Evolutionary conservation across 345 rosid genomes (phyloP).

Genomic region (Hypericum androsaemum): DNA sequence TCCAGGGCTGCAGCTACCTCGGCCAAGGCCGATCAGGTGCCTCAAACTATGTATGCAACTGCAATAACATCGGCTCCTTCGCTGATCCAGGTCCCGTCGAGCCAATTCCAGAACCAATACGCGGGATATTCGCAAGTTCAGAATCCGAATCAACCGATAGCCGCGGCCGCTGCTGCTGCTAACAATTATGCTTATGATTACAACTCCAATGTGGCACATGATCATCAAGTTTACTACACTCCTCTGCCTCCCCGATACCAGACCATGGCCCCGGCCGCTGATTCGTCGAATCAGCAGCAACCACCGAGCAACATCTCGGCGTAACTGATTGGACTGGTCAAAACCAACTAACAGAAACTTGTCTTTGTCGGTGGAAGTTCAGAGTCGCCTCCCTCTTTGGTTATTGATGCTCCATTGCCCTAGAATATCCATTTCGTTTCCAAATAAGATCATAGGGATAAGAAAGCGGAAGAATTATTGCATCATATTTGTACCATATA

Average conservation of each 20-base stretch:
- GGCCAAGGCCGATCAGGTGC: slow-evolving; percentile 21
- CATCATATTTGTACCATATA: too few species aligned
- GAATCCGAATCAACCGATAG: slow-evolving; percentile 23
- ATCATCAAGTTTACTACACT: slow-evolving; percentile 34
- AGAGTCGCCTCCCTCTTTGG: too few species aligned
- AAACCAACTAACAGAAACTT: too few species aligned
- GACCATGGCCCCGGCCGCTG: slow-evolving; percentile 52
- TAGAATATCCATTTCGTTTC: too few species aligned
- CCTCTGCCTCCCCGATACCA: slow-evolving; percentile 52
- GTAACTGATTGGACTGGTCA: too few species aligned
- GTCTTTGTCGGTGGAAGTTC: too few species aligned
- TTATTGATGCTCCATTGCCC: too few species aligned
- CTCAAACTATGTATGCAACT: slow-evolving; percentile 30
- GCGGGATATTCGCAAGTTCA: slow-evolving; percentile 43
- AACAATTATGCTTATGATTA: slow-evolving; percentile 35
- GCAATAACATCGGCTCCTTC: slow-evolving; percentile 25
- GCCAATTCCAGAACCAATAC: slow-evolving; percentile 40
- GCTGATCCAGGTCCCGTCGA: slow-evolving; percentile 33
- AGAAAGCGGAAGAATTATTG: too few species aligned
- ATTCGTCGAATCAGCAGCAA: slow-evolving; percentile 45
- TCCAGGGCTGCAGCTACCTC: slow-evolving; percentile 23
- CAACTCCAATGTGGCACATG: slow-evolving; percentile 26
- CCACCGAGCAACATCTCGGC: background rate
- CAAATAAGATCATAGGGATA: too few species aligned
- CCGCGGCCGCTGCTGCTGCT: slow-evolving; percentile 18